Evolutionary conservation across 176 grass and related monocot species (phyloP).

Genomic region (Bothriochloa decipiens): DNA sequence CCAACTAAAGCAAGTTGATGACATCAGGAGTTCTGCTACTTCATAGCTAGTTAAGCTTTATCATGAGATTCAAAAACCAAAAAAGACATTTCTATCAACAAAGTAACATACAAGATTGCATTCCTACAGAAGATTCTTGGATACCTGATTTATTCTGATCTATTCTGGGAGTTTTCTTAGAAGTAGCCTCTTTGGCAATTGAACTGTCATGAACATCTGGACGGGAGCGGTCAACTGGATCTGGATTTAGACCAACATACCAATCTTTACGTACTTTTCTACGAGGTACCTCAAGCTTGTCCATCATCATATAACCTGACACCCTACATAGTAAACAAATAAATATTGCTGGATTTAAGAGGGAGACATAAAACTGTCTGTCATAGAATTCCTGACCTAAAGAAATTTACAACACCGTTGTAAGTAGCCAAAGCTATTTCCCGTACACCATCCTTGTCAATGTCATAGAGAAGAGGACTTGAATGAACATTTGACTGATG

Average conservation of each 20-base stretch:
- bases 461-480: slow-evolving; percentile 86
- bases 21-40: not conserved
- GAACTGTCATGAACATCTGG: slow-evolving; percentile 90
- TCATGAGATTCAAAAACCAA: slow-evolving; percentile 18
- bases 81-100: slow-evolving; percentile 40
- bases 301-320: slow-evolving; percentile 96
- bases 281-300: slow-evolving; percentile 94
- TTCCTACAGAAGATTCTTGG: slow-evolving; percentile 35
- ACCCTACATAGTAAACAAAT: slow-evolving; percentile 62
- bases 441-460: slow-evolving; percentile 87
- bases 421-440: slow-evolving; percentile 93
- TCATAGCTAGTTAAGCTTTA: slow-evolving; percentile 18
- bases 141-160: slow-evolving; percentile 41
- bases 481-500: slow-evolving; percentile 93
- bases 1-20: slow-evolving; percentile 8
- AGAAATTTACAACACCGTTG: slow-evolving; percentile 94
- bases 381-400: slow-evolving; percentile 59
- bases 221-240: slow-evolving; percentile 84
- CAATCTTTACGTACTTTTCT: slow-evolving; percentile 93
- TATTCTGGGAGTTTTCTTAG: slow-evolving; percentile 42
- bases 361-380: slow-evolving; percentile 6
- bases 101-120: slow-evolving; percentile 17
- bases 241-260: slow-evolving; percentile 85
- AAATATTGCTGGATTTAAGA: slow-evolving; percentile 26
- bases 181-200: slow-evolving; percentile 59